Evolutionary conservation across 257 asterid species (phyloP).

Genomic region (Cinchona pubescens): DNA sequence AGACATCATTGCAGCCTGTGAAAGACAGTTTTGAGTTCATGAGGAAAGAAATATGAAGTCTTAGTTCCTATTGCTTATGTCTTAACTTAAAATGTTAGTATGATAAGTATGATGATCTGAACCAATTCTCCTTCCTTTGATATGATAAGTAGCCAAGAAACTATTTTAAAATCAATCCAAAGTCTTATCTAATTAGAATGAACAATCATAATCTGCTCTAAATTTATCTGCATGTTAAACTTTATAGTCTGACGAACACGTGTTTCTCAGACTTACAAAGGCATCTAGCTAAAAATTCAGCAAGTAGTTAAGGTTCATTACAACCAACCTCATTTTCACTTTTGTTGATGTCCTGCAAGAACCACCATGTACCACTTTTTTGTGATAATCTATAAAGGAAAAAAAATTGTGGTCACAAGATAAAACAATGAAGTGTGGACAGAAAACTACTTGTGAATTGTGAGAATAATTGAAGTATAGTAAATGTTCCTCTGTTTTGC

Average conservation of each 20-base stretch:
- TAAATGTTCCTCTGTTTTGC: not conserved
- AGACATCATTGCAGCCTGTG: not conserved
- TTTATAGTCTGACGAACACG: not conserved
- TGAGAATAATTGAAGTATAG: not conserved
- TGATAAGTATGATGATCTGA: not conserved
- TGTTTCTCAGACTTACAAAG: not conserved
- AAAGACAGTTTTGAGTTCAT: not conserved
- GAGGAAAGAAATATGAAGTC: not conserved
- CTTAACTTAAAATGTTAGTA: not conserved
- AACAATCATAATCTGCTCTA: not conserved
- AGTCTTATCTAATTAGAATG: not conserved
- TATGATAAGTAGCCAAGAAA: not conserved
- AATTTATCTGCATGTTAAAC: not conserved
- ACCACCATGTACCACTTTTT: constrained; percentile 37
- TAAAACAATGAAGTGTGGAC: not conserved
- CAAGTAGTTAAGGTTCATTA: not conserved
- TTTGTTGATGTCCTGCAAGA: constrained; percentile 24
- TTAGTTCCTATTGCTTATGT: not conserved
- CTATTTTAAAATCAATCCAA: not conserved
- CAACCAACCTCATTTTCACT: constrained; percentile 10
- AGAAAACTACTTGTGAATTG: not conserved
- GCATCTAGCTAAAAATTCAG: not conserved
- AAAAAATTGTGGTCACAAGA: not conserved
- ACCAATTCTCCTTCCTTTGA: not conserved
- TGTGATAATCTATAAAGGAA: constrained; percentile 25